Evolutionary conservation across 2,329 filamentous ascomycete genomes (phyloP).

Genomic region (Colletotrichum aenigma): DNA sequence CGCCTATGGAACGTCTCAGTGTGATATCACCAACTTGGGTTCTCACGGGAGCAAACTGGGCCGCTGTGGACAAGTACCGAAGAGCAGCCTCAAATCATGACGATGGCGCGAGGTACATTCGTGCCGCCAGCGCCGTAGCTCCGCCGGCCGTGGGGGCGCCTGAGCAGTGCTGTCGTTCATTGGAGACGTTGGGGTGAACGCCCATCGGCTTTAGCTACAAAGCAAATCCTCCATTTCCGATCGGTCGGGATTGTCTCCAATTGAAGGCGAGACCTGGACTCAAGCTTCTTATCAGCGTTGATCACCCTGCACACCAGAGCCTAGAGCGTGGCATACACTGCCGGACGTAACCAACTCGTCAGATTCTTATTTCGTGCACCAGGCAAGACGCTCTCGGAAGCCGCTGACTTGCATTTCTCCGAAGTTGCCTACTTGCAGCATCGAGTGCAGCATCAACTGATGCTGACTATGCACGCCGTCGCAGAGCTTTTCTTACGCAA

Average conservation of each 20-base stretch:
- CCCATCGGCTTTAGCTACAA: conserved; percentile 2
- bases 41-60: not conserved
- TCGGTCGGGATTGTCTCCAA: not conserved
- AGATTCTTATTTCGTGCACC: not conserved
- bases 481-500: not conserved
- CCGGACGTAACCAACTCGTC: not conserved
- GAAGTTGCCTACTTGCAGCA: not conserved
- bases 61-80: not conserved
- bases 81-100: not conserved
- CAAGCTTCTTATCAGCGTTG: not conserved
- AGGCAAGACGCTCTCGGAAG: not conserved
- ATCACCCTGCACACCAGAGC: not conserved
- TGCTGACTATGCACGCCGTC: not conserved
- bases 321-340: not conserved
- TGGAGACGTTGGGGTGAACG: not conserved
- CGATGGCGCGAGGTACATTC: not conserved
- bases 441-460: not conserved
- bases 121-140: not conserved
- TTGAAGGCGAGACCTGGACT: not conserved
- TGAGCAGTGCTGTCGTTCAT: not conserved
- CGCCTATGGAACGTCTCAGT: not conserved
- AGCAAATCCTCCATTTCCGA: conserved; percentile 1
- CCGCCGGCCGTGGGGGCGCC: not conserved
- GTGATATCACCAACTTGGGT: not conserved
- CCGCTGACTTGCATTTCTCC: not conserved